Percentiles rank a stretch among this genome's conserved stretches.
Evolutionary conservation across 208 protist species (phyloP).

Genomic region (Naegleria fowleri): DNA sequence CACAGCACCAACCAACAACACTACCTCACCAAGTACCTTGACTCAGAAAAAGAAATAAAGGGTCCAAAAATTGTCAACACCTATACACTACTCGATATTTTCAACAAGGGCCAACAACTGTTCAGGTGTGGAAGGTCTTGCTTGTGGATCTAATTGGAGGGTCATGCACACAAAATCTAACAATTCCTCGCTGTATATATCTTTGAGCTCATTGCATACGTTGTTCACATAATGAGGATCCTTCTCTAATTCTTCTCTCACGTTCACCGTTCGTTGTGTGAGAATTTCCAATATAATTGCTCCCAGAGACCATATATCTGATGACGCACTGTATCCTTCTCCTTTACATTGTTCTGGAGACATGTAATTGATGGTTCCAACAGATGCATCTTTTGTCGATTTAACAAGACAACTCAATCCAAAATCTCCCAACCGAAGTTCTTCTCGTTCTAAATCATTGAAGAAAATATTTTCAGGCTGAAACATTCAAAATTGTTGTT

Average conservation of each 20-base stretch:
- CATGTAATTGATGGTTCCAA: constrained; percentile 64
- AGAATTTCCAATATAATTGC: constrained; percentile 37
- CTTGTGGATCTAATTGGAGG: not conserved
- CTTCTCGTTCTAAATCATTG: constrained; percentile 26
- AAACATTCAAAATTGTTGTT: not conserved
- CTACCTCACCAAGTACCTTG: not conserved
- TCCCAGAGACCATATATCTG: constrained; percentile 40
- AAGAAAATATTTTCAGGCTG: constrained; percentile 43
- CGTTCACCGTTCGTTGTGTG: not conserved
- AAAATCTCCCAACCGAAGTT: constrained; percentile 38
- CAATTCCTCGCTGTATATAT: not conserved
- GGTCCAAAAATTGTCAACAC: not conserved
- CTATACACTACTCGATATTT: not conserved
- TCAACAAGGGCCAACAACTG: not conserved
- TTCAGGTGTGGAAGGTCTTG: not conserved
- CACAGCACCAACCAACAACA: not conserved
- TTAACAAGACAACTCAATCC: constrained; percentile 33
- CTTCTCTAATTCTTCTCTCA: not conserved
- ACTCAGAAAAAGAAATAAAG: not conserved
- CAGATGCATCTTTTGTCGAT: constrained; percentile 33
- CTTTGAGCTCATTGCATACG: not conserved
- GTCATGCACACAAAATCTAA: not conserved
- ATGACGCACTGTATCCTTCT: constrained; percentile 53
- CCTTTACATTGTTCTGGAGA: constrained; percentile 50
- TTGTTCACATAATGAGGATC: not conserved